These are phyloP conservation scores for Casuarina glauca DNA, from an alignment of 306 rosid genomes.

Conservation along the genomic window DNA sequence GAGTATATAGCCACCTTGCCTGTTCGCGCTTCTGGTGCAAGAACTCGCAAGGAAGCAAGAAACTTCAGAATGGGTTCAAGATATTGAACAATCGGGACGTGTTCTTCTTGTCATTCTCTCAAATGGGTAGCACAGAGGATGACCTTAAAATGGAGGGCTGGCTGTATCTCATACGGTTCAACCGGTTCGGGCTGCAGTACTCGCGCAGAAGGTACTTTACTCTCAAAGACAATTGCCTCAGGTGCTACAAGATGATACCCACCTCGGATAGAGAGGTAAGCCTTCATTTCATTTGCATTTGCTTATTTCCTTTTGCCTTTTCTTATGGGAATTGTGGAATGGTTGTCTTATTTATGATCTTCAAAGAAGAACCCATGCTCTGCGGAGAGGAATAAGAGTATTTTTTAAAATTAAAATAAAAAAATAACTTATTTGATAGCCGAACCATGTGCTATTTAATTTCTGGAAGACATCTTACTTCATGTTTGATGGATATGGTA, in stretches of 20 bases:
- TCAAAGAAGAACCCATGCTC: not conserved
- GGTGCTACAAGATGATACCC: conserved; percentile 63
- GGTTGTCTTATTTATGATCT: not conserved
- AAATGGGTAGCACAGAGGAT: conserved; percentile 41
- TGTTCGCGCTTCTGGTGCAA: not conserved
- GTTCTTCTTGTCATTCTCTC: not conserved
- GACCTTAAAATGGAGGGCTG: conserved; percentile 82
- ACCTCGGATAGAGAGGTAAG: conserved; percentile 56
- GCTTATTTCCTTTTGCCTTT: not conserved
- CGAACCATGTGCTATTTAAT: not conserved
- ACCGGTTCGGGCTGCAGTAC: conserved; percentile 58
- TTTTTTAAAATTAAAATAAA: not conserved
- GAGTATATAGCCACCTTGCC: not conserved
- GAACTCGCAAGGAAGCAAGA: not conserved
- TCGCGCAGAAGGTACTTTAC: conserved; percentile 66
- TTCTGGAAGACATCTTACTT: not conserved
- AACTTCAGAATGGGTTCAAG: not conserved
- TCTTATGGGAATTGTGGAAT: not conserved
- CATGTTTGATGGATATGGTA: not conserved
- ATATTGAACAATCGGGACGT: conserved; percentile 15
- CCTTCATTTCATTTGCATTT: not conserved
- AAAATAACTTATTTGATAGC: not conserved
- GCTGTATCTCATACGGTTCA: conserved; percentile 66
- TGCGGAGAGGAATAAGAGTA: not conserved
- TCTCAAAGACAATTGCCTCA: conserved; percentile 62